Conservation (phyloP, 2,329 filamentous ascomycete species). For the Paraconiothyrium sp. region DNA sequence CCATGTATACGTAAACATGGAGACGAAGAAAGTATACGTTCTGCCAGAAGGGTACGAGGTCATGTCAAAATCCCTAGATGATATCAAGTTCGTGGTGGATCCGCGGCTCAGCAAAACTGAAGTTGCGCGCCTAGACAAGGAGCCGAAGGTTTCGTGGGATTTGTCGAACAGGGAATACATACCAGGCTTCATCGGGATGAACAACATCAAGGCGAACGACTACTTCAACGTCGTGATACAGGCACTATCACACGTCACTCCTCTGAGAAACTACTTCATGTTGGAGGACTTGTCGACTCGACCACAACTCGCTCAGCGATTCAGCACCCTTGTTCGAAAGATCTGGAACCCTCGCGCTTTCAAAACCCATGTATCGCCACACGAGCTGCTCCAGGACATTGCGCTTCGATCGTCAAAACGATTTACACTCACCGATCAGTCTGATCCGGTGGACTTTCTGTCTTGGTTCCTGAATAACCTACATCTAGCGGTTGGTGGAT, state of each 20-base stretch:
- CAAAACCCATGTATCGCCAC: slow-evolving; percentile 94
- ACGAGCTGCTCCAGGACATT: slow-evolving; percentile 96
- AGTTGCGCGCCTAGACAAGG: slow-evolving; percentile 80
- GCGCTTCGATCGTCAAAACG: slow-evolving; percentile 89
- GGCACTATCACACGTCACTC: slow-evolving; percentile 86
- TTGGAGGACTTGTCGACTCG: slow-evolving; percentile 79
- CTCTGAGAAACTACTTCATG: slow-evolving; percentile 90
- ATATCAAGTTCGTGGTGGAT: slow-evolving; percentile 98
- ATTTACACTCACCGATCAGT: slow-evolving; percentile 89
- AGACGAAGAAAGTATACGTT: slow-evolving; percentile 88
- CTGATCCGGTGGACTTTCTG: slow-evolving; percentile 94
- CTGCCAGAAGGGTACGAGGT: slow-evolving; percentile 98
- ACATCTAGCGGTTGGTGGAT: slow-evolving; percentile 89
- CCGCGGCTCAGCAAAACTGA: slow-evolving; percentile 83
- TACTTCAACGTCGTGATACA: slow-evolving; percentile 97
- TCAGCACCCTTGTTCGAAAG: slow-evolving; percentile 90
- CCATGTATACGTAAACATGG: slow-evolving; percentile 98
- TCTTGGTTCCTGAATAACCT: slow-evolving; percentile 98
- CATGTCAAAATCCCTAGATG: slow-evolving; percentile 89
- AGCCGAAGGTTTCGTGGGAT: slow-evolving; percentile 73
- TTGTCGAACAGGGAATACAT: slow-evolving; percentile 85
- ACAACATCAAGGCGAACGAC: slow-evolving; percentile 99
- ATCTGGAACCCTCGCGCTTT: slow-evolving; percentile 98
- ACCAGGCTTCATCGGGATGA: slow-evolving; percentile 97
- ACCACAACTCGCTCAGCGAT: slow-evolving; percentile 86